Conservation (phyloP, 179 eudicot species). For the Gypsophila paniculata region DNA sequence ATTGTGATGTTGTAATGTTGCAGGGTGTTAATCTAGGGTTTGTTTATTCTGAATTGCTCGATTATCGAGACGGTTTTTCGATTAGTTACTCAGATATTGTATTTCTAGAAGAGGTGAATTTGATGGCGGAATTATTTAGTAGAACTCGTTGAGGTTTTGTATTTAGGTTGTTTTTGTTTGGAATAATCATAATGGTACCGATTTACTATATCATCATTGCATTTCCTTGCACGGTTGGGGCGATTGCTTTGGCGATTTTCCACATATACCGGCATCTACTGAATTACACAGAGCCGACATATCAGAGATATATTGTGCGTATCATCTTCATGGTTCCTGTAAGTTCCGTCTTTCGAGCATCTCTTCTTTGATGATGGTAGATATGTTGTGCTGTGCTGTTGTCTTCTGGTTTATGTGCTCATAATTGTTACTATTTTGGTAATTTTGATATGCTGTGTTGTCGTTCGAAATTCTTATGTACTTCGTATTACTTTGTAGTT, state of each 20-base stretch:
- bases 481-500: no score
- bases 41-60: constrained; percentile 17
- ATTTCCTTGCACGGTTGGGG: constrained; percentile 82
- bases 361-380: background rate
- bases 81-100: background rate
- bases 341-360: constrained; percentile 32
- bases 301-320: constrained; percentile 91
- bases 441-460: no score
- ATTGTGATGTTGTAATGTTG: background rate
- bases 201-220: constrained; percentile 63
- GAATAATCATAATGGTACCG: constrained; percentile 50
- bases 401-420: no score
- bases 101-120: background rate
- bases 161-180: constrained; percentile 2
- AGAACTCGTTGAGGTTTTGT: constrained; percentile 16
- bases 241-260: constrained; percentile 63
- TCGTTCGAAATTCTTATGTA: no score
- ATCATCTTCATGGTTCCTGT: constrained; percentile 98
- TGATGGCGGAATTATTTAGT: background rate
- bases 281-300: constrained; percentile 94
- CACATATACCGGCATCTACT: constrained; percentile 81
- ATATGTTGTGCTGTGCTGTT: background rate
- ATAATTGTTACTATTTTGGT: background rate
- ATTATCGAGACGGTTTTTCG: background rate
- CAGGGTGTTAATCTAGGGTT: constrained; percentile 15